Percentiles rank a stretch among this genome's conserved stretches.
phyloP scores from a whole-genome alignment of 2,329 filamentous ascomycete genomes.

The Pseudogymnoascus sp. region DNA sequence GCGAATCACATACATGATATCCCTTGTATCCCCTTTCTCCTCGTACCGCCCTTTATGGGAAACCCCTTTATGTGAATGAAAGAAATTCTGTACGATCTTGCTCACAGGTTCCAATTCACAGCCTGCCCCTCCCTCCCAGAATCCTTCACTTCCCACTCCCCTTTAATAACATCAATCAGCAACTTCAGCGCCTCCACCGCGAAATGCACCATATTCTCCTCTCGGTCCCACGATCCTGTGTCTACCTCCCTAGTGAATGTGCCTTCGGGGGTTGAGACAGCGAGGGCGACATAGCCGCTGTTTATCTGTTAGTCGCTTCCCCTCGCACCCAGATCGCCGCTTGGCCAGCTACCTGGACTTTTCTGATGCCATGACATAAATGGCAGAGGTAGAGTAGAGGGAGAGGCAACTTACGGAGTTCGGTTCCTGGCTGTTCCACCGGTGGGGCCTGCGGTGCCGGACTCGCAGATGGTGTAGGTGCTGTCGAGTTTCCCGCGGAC shows the following conservation, averaged over 20 bases:
- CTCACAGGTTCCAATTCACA: not conserved
- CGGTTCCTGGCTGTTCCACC: conserved; percentile 47
- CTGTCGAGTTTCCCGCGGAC: conserved; percentile 45
- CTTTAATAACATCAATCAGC: conserved; percentile 45
- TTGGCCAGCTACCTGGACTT: too few species aligned
- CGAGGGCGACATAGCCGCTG: conserved; percentile 54
- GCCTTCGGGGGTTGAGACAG: conserved; percentile 45
- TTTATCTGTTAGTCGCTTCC: not conserved
- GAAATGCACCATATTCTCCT: conserved; percentile 55
- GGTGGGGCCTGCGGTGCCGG: conserved; percentile 55
- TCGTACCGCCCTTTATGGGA: not conserved
- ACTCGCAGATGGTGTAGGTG: conserved; percentile 51
- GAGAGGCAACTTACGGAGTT: conserved; percentile 36
- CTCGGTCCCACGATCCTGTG: conserved; percentile 45
- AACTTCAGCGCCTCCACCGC: conserved; percentile 47
- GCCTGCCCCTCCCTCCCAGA: not conserved
- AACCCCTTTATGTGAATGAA: not conserved
- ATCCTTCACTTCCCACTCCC: conserved; percentile 16
- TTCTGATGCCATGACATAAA: not conserved
- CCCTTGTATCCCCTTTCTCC: not conserved
- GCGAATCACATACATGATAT: not conserved
- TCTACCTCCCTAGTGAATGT: conserved; percentile 45
- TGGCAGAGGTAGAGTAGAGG: not conserved
- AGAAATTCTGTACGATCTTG: too few species aligned
- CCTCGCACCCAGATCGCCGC: not conserved